Evolutionary conservation across 1,284 basidiomycete genomes (phyloP).

Genomic region (Sporisorium graminicola): DNA sequence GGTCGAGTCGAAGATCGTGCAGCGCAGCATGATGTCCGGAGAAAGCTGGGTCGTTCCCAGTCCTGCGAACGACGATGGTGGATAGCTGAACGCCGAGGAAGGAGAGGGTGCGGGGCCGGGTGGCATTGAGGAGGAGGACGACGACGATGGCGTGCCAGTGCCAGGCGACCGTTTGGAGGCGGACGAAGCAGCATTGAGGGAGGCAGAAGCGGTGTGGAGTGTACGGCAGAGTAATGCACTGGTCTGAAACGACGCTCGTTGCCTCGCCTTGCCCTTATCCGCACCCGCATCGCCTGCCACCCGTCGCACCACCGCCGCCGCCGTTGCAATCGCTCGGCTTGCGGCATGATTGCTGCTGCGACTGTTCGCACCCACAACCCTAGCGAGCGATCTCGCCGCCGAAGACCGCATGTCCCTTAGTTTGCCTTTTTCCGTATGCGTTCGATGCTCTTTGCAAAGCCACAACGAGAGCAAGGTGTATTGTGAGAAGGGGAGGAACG

Average conservation of each 20-base stretch:
- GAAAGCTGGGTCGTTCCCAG: conserved; percentile 55
- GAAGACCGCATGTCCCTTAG: not conserved
- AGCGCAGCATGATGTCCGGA: conserved; percentile 60
- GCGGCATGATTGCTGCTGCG: not conserved
- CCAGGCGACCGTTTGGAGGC: not conserved
- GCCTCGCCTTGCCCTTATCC: not conserved
- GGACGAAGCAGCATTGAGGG: not conserved
- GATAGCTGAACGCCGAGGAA: not conserved
- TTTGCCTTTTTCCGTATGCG: not conserved
- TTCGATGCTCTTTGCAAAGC: not conserved
- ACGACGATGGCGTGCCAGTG: not conserved
- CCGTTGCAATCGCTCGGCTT: not conserved
- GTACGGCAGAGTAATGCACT: not conserved
- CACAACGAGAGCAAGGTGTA: not conserved
- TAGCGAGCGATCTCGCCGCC: not conserved
- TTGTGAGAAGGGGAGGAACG: not conserved
- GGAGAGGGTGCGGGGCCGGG: not conserved
- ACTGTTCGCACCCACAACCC: not conserved
- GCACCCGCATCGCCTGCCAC: too few species aligned
- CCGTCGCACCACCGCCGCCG: not conserved
- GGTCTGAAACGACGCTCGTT: too few species aligned
- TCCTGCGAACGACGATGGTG: conserved; percentile 12
- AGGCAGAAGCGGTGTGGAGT: not conserved
- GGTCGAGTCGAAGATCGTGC: conserved; percentile 61
- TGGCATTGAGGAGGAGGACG: conserved; percentile 3